phyloP scores from a whole-genome alignment of 257 asterid genomes.

The Lantana camara region DNA sequence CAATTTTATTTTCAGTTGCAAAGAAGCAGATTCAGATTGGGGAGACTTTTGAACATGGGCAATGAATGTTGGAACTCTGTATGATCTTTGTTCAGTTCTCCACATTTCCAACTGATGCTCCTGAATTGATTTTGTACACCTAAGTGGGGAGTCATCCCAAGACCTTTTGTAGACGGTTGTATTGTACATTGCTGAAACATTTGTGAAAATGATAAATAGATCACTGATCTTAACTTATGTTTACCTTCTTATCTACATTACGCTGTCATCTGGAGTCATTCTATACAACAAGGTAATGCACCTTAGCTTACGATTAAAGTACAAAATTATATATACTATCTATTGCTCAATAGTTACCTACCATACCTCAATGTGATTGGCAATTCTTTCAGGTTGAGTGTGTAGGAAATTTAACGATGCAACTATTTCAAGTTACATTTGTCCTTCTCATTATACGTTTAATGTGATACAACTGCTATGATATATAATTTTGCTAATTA shows the following conservation, averaged over 20 bases:
- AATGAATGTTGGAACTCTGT: conserved; percentile 10
- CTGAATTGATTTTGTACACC: conserved; percentile 13
- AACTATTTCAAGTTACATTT: neutral
- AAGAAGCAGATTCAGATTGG: conserved; percentile 8
- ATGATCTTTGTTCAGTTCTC: conserved; percentile 1
- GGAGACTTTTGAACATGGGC: conserved; percentile 6
- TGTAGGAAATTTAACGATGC: neutral
- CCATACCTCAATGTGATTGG: neutral
- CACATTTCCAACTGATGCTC: conserved; percentile 1
- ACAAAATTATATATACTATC: neutral
- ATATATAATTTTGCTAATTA: neutral
- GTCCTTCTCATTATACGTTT: neutral
- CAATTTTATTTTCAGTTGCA: conserved; percentile 3
- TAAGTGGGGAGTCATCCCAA: conserved; percentile 7
- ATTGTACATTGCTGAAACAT: conserved; percentile 8
- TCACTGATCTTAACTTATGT: conserved; percentile 61
- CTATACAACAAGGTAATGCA: conserved; percentile 65
- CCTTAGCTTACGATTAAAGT: neutral
- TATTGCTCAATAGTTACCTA: neutral
- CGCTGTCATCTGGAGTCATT: conserved; percentile 70
- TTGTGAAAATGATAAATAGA: conserved; percentile 50
- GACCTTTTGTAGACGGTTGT: conserved; percentile 17
- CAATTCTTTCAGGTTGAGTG: neutral
- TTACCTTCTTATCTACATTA: conserved; percentile 68
- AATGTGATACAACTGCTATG: neutral